Base-by-base conservation (phyloP, 2,329 filamentous ascomycete species). In the Colletotrichum musicola region DNA sequence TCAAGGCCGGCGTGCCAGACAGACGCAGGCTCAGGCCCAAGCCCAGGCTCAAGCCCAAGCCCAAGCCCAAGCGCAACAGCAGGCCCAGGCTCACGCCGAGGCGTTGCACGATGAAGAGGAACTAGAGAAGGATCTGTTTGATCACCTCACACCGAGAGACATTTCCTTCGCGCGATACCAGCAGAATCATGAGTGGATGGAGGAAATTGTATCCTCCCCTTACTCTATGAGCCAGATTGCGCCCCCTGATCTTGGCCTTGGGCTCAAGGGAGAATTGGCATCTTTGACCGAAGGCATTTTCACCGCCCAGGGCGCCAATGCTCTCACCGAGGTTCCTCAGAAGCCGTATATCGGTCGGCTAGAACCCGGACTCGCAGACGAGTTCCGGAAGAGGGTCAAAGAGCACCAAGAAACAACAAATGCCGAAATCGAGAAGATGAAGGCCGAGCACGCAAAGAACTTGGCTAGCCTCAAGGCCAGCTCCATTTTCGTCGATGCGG, bases 151-250 rank as follows among this genome's bases (percentile, higher is more conserved):
- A 0, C 95, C 95, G 3, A 89, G 95, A 50, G 96, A 99, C 71
- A 92, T 99, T 70, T 97, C 94, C 73, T 85, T 93, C 69, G 89
- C 90, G 71, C 89, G 96, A 63, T 99, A 98, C 79, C 92, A 92
- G 77, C 94, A 98, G 77, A 97, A 99, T 75, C 95, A 99, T 75
- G 94, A 97, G 78, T 98, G 95, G 96, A 97, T 99, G 93, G 96
- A 98, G 76, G 95, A 99, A 80, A 91, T 99, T 30, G 88, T 98
- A 62, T 93, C 93, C 1, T 98, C 95, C 1, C 94, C 95, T 0
- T 98, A 97, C 77, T 87, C 92, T 25, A 92, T 95, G 70, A 88
- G 88, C 57, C 93, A 97, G 77, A 97, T 99, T 66, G 89, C 91
- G 9, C 94, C 95, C 0, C 89, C 94, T 3, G 95, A 97, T 77